These are phyloP conservation scores for Cladophialophora exuberans DNA, from an alignment of 2,329 filamentous ascomycete species.

Conservation along the genomic window DNA sequence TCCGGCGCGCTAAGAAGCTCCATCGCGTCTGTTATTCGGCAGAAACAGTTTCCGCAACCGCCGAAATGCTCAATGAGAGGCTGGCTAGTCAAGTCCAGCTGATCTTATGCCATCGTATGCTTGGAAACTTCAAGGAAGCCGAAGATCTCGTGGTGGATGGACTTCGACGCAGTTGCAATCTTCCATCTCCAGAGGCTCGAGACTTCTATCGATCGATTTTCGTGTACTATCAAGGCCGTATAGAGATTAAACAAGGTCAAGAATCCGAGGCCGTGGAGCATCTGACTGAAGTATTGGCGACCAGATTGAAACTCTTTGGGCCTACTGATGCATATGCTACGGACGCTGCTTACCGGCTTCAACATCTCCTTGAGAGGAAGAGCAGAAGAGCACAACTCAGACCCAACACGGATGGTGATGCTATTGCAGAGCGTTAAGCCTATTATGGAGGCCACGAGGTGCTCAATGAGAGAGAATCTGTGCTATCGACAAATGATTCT, in stretches of 20 bases:
- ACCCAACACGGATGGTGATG: too few species aligned
- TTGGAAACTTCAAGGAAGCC: neutral
- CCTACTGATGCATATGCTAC: too few species aligned
- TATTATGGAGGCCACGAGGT: too few species aligned
- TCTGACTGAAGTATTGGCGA: neutral
- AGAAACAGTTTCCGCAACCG: neutral
- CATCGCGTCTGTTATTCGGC: neutral
- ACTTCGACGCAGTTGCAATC: neutral
- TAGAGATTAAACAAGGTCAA: neutral
- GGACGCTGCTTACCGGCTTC: too few species aligned
- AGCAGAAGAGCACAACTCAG: too few species aligned
- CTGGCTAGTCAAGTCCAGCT: neutral
- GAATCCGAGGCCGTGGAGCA: neutral
- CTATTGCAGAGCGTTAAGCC: too few species aligned
- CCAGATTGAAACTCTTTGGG: neutral
- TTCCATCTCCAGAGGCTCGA: neutral
- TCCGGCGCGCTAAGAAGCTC: neutral
- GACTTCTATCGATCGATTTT: neutral
- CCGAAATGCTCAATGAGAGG: accelerated
- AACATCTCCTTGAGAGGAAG: too few species aligned
- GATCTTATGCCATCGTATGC: neutral
- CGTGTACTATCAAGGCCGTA: neutral
- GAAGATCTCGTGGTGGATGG: neutral
- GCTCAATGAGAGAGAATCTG: too few species aligned
- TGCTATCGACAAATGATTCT: too few species aligned